These are phyloP conservation scores for Casuarina glauca DNA, from an alignment of 306 rosid species.

Conservation along the genomic window DNA sequence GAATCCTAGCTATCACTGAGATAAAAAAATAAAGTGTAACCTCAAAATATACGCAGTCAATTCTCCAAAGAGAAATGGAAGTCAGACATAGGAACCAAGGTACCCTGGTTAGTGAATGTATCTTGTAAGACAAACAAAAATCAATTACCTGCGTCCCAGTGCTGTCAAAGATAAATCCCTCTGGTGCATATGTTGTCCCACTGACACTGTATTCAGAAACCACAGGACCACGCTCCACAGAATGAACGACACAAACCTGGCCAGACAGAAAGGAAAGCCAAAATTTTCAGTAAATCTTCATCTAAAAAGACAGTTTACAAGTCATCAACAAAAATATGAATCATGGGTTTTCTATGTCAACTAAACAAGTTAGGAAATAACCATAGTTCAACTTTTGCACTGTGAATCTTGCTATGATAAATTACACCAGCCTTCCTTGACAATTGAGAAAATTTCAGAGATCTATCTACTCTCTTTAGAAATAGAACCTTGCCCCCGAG, in stretches of 20 bases:
- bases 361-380: not conserved
- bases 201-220: constrained; percentile 77
- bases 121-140: not conserved
- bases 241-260: constrained; percentile 87
- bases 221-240: constrained; percentile 57
- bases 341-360: not conserved
- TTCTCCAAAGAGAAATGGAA: not conserved
- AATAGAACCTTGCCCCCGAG: not conserved
- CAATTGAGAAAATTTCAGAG: not conserved
- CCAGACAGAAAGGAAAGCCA: constrained; percentile 25
- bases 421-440: not conserved
- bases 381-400: not conserved
- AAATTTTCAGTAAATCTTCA: constrained; percentile 9
- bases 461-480: not conserved
- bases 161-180: constrained; percentile 71
- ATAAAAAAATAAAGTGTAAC: not conserved
- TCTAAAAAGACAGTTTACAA: not conserved
- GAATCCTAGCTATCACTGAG: not conserved
- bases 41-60: not conserved
- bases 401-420: not conserved
- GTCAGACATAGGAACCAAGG: not conserved
- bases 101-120: not conserved
- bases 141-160: constrained; percentile 64
- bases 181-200: constrained; percentile 93
- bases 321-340: not conserved